phyloP scores from a whole-genome alignment of 2,329 filamentous ascomycete species.

The Phialocephala sp. region DNA sequence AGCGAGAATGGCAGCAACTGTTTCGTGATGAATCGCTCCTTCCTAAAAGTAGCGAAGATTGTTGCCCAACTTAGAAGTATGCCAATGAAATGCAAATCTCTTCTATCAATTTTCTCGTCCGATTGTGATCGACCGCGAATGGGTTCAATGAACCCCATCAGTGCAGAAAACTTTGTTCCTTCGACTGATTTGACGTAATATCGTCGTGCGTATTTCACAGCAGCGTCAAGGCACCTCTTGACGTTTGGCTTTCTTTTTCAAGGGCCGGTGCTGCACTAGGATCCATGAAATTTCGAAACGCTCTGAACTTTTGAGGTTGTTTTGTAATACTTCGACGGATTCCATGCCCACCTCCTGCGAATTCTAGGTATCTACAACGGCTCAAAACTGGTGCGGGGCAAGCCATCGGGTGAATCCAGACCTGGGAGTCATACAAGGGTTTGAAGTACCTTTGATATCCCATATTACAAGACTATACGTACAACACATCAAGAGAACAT shows the following conservation, averaged over 20 bases:
- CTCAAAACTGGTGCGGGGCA: too few relatives aligned
- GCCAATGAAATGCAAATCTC: conserved; percentile 4
- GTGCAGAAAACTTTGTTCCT: not conserved
- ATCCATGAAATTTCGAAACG: too few relatives aligned
- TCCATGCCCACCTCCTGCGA: too few relatives aligned
- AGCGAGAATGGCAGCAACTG: conserved; percentile 31
- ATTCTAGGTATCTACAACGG: too few relatives aligned
- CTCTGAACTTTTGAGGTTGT: too few relatives aligned
- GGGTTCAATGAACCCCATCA: too few relatives aligned
- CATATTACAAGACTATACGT: not conserved
- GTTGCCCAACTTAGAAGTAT: not conserved
- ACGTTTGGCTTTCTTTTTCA: not conserved
- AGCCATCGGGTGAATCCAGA: too few relatives aligned
- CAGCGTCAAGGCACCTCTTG: not conserved
- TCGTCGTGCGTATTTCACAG: not conserved
- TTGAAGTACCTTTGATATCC: too few relatives aligned
- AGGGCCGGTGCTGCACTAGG: too few relatives aligned
- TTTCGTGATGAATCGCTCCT: not conserved
- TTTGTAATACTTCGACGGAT: too few relatives aligned
- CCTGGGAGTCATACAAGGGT: too few relatives aligned
- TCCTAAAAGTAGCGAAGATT: not conserved
- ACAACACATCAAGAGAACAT: not conserved
- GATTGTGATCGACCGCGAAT: too few relatives aligned
- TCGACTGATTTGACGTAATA: not conserved
- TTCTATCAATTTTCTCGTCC: not conserved